A percentile compares a stretch with the other conserved stretches of the same genome.
phyloP scores from a whole-genome alignment of 2,329 filamentous ascomycete species.

The Acephala macrosclerotiorum region DNA sequence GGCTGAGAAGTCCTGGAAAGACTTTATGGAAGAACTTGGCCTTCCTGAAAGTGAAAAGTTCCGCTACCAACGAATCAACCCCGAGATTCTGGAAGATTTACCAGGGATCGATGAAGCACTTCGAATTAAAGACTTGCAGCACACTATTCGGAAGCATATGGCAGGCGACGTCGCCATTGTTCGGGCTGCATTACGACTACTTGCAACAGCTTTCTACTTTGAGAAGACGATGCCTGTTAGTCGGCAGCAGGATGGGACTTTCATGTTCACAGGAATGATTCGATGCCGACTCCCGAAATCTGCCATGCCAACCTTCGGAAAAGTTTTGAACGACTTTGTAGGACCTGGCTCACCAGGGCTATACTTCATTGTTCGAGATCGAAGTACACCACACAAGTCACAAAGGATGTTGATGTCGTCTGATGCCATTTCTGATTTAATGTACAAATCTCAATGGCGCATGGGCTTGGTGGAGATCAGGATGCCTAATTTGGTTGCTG shows the following conservation, averaged over 20 bases:
- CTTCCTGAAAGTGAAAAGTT: not conserved
- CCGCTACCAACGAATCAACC: constrained; percentile 3
- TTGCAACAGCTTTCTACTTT: constrained; percentile 5
- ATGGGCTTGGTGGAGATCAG: constrained; percentile 7
- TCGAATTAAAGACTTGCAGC: not conserved
- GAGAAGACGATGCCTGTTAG: constrained; percentile 3
- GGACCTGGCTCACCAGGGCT: not conserved
- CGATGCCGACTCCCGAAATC: constrained; percentile 3
- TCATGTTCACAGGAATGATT: constrained; percentile 6
- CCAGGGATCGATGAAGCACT: not conserved
- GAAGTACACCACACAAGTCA: not conserved
- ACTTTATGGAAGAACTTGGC: constrained; percentile 4
- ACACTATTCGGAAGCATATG: constrained; percentile 1
- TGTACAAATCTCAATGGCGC: constrained; percentile 5
- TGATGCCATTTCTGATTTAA: constrained; percentile 1
- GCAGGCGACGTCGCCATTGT: not conserved
- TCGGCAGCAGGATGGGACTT: not conserved
- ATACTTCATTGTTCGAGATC: constrained; percentile 3
- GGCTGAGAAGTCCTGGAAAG: constrained; percentile 2
- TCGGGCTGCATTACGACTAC: not conserved
- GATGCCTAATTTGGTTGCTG: not conserved
- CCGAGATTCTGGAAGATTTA: constrained; percentile 1
- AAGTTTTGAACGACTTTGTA: not conserved
- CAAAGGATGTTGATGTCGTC: not conserved
- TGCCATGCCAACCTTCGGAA: not conserved